Base-by-base conservation (phyloP, 768 basidiomycete species). In the Tubosaeta sp. region DNA sequence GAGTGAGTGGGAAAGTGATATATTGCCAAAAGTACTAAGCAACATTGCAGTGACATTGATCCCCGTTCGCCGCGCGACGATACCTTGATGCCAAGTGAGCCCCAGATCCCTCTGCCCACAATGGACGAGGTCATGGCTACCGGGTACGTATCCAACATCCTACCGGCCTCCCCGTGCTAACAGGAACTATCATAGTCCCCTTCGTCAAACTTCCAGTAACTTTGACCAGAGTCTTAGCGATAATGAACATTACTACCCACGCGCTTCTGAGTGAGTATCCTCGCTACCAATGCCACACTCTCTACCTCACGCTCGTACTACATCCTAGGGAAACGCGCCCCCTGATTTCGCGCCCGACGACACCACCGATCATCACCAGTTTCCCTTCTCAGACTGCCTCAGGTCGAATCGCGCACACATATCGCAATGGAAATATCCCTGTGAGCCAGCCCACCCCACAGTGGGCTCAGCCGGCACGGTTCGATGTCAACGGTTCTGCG, bases 281-380 rank as follows among this genome's bases (percentile, higher is more conserved):
- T 16, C 6, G 11, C 19, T 22, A 6, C 2, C 22, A 9, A 3
- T n/a, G 8, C 19, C 12, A 19, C 10, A 3, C 14, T 32, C 11
- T 6, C 22, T 1, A 13, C 27, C 54, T 57, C 11, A 61, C 27
- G 1, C 18, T 25, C 9, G 3, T 34, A 32, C 12, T 29, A 8
- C 18, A 11, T 36, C 8, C 13, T 51, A 84, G 83, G 54, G 83
- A 84, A 68, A 71, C 72, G 0, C 73, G 69, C 12, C 83, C 83
- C 3, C 71, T 84, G 11, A 72, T 83, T 10, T 70, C 71, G 16
- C 63, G 67, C 11, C 66, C 69, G 0, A 51, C 65, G 2, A 70
- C 71, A 0, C 65, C 69, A 4, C 59, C 47, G 1, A 62, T 65
- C 42, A 52, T 57, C 31, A 70, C 67, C 48, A 54, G 38, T 29